phyloP scores from a whole-genome alignment of 306 rosid species.

The Prunus persica region Prunus_persica_NCBIv2 NC_034015.1:9195501-9196000 shows the following conservation, averaged over 20 bases:
- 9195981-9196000: background rate
- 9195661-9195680: no score
- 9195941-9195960: constrained; percentile 32
- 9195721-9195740: no score
- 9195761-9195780: no score
- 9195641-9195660: no score
- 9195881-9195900: constrained; percentile 90
- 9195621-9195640: no score
- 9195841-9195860: constrained; percentile 72
- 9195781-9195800: constrained; percentile 29
- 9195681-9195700: no score
- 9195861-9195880: constrained; percentile 89
- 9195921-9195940: constrained; percentile 77
- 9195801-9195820: constrained; percentile 91
- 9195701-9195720: no score
- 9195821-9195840: constrained; percentile 82
- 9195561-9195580: no score
- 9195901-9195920: constrained; percentile 88
- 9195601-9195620: no score
- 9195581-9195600: no score
- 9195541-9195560: no score
- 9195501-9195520: background rate
- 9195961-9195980: background rate
- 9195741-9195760: no score
- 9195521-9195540: background rate